These are phyloP conservation scores for Ceratocystiopsis sp. DNA, from an alignment of 2,329 filamentous ascomycete genomes.

Conservation along the genomic window DNA sequence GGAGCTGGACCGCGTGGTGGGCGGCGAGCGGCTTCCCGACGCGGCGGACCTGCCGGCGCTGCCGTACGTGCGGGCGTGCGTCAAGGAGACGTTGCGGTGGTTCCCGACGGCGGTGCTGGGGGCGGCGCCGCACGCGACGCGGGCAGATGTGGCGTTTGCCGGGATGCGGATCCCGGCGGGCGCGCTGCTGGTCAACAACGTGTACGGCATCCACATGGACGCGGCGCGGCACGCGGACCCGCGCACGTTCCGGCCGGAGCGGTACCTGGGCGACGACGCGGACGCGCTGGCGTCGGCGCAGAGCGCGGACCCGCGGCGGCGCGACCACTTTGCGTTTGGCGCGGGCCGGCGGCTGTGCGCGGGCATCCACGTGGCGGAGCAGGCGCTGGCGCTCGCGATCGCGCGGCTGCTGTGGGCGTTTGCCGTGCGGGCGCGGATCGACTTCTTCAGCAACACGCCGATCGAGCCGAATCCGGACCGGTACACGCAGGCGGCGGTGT, in stretches of 20 bases:
- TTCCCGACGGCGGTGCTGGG: constrained; percentile 26
- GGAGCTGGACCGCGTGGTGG: constrained; percentile 22
- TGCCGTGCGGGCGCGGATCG: constrained; percentile 3
- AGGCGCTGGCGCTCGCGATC: constrained; percentile 27
- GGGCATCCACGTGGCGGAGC: constrained; percentile 35
- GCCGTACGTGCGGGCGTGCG: constrained; percentile 17
- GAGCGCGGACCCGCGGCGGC: constrained; percentile 12
- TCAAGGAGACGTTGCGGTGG: constrained; percentile 18
- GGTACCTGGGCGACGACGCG: constrained; percentile 7
- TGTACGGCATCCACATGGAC: constrained; percentile 15
- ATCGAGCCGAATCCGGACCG: constrained; percentile 22
- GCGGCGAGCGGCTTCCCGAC: constrained; percentile 14
- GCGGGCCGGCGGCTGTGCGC: constrained; percentile 39
- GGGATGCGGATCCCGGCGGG: constrained; percentile 31
- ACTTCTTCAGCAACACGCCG: constrained; percentile 14
- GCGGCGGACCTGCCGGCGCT: constrained; percentile 15
- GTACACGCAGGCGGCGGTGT: constrained; percentile 25
- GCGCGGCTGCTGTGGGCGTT: constrained; percentile 29
- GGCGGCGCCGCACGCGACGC: constrained; percentile 27
- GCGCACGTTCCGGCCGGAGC: constrained; percentile 9
- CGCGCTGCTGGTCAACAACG: constrained; percentile 22
- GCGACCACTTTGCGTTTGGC: constrained; percentile 37
- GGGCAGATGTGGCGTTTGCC: constrained; percentile 29
- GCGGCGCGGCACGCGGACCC: constrained; percentile 10
- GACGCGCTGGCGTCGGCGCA: background rate